Base-by-base conservation (phyloP, 1,284 basidiomycete species). In the Afroboletus lepidellus region DNA sequence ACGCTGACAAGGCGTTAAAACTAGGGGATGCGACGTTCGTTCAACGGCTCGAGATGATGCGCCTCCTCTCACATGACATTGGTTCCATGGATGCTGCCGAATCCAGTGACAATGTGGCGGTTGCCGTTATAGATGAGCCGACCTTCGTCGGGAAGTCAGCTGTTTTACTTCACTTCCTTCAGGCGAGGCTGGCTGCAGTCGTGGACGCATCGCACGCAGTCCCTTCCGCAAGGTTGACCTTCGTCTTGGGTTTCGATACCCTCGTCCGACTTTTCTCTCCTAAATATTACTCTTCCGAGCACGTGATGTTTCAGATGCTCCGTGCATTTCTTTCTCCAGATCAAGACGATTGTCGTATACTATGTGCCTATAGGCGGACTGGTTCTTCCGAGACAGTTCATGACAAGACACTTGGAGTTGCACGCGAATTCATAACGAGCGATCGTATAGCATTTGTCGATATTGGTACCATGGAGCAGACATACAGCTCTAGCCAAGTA, bases 171-270 rank as follows among this genome's bases (percentile, higher is more conserved):
- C 64, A 66, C 16, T 83, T 83, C 58, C 70, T 90, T 39, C 69
- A 65, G 45, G 56, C 63, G 21, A 72, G 76, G 53, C 56, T 80
- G 30, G 58, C 66, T 38, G 46, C 59, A 23, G 24, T 71, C 20
- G 41, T 36, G 37, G 41, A 41, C 27, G 53, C 57, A 21, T 56
- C 56, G 48, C 48, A 61, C 43, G 57, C 60, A 21, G 56, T 60
- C 48, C 62, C 65, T 29, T 59, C 50, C 16, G 66, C 75, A 3
- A 72, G 79, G 50, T 69, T 92, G 18, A 77, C 79, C 11, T 93
- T 92, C 66, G 70, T 92, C 23, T 74, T 96, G 50, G 95, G 95
- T 9, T 83, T 85, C 49, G 96, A 99, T 65, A 99, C 96, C 1
- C 78, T 98, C 27, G 81, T 86, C 51, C 85, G 96, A 8, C 80